Evolutionary conservation across 768 basidiomycete genomes (phyloP).

Genomic region (Aureoboletus auriporus): DNA sequence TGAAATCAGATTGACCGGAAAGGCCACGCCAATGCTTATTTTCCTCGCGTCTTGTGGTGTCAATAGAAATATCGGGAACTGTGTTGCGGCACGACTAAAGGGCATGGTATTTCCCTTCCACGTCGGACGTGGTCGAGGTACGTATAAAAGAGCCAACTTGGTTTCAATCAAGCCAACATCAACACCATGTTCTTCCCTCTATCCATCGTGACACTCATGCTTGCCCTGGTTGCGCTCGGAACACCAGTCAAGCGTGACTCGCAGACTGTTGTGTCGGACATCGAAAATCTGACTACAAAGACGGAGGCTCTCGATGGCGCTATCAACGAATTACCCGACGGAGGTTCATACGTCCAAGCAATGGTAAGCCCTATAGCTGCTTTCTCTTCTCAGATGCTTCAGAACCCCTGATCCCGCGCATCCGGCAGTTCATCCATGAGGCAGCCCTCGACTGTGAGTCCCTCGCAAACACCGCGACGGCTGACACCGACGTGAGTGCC

Average conservation of each 20-base stretch:
- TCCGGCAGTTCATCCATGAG: not conserved
- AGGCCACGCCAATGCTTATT: not conserved
- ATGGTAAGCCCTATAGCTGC: not conserved
- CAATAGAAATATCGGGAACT: no score
- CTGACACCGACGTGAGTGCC: not conserved
- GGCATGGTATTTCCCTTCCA: not conserved
- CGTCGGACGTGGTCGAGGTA: not conserved
- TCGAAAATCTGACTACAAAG: accelerated
- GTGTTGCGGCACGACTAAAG: no score
- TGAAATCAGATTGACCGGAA: not conserved
- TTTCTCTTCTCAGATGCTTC: not conserved
- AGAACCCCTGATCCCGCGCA: not conserved
- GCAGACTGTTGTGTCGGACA: not conserved
- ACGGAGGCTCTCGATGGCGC: not conserved
- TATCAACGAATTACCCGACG: not conserved
- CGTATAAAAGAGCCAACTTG: not conserved
- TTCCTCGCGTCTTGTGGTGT: not conserved
- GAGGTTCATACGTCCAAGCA: accelerated
- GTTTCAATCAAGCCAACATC: not conserved
- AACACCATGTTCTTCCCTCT: constrained; percentile 9
- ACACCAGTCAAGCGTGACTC: constrained; percentile 8
- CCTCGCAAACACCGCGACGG: accelerated
- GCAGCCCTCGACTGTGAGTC: accelerated
- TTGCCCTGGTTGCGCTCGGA: constrained; percentile 11
- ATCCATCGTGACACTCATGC: constrained; percentile 7